phyloP scores from a whole-genome alignment of 2,329 filamentous ascomycete genomes.

The Cladosporium velox region DNA sequence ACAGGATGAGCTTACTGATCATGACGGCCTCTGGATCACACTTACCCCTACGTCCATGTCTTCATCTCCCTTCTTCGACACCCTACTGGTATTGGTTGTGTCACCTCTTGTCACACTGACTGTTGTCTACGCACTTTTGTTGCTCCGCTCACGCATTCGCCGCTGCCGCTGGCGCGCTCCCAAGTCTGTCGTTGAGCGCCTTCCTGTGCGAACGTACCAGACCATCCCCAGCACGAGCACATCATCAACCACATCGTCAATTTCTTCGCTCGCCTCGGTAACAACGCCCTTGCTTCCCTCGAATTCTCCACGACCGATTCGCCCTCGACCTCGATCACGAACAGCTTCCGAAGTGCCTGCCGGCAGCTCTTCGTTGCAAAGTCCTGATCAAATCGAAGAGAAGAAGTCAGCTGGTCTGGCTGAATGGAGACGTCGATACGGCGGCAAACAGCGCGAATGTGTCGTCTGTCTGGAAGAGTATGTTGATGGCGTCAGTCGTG shows the following conservation, averaged over 20 bases:
- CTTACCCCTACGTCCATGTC: constrained; percentile 86
- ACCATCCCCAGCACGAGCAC: constrained; percentile 68
- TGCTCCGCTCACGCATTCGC: constrained; percentile 84
- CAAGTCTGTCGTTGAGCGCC: constrained; percentile 88
- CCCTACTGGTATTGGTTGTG: constrained; percentile 91
- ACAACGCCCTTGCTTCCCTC: constrained; percentile 76
- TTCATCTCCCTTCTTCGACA: constrained; percentile 92
- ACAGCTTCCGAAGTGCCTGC: constrained; percentile 62
- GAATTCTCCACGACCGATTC: constrained; percentile 40
- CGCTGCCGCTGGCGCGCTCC: constrained; percentile 93
- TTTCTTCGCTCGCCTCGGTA: constrained; percentile 39
- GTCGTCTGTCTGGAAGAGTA: constrained; percentile 98
- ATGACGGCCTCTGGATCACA: constrained; percentile 92
- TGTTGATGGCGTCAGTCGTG: constrained; percentile 85
- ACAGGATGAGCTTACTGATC: constrained; percentile 35
- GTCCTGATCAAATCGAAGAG: constrained; percentile 49
- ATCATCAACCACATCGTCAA: constrained; percentile 47
- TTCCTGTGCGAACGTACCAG: constrained; percentile 95
- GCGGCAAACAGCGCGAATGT: constrained; percentile 75
- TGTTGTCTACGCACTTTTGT: constrained; percentile 84
- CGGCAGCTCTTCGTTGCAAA: constrained; percentile 35
- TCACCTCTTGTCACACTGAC: constrained; percentile 90
- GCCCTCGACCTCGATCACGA: constrained; percentile 62
- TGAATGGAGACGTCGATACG: constrained; percentile 60
- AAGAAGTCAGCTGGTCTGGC: constrained; percentile 54